phyloP scores from a whole-genome alignment of 1,284 basidiomycete genomes.

The Boletus semigastroideus region DNA sequence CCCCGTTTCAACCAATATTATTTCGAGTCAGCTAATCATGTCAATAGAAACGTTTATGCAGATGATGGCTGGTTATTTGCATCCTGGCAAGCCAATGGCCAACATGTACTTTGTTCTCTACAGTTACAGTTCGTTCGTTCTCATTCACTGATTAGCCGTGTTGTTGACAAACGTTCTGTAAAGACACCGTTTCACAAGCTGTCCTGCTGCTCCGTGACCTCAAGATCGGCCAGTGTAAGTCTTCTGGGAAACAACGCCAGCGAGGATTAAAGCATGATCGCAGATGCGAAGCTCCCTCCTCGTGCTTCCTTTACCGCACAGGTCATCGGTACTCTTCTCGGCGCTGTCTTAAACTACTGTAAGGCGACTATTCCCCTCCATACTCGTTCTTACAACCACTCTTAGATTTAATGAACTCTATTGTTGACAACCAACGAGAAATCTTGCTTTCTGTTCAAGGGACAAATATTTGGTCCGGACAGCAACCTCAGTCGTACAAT shows the following conservation, averaged over 20 bases:
- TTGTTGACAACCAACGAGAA: constrained; percentile 52
- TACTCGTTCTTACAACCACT: not conserved
- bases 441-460: constrained; percentile 48
- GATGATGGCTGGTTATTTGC: too few species aligned
- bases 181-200: constrained; percentile 46
- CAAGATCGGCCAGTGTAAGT: constrained; percentile 58
- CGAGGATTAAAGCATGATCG: not conserved
- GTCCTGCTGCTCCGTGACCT: constrained; percentile 49
- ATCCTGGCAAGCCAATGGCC: too few species aligned
- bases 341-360: constrained; percentile 54
- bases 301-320: constrained; percentile 64
- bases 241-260: not conserved
- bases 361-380: constrained; percentile 11
- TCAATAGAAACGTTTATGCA: too few species aligned
- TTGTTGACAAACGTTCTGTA: not conserved
- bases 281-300: constrained; percentile 65
- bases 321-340: constrained; percentile 47
- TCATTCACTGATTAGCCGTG: not conserved
- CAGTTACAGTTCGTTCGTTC: too few species aligned
- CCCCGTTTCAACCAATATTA: too few species aligned
- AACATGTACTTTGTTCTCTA: too few species aligned
- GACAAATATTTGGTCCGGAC: constrained; percentile 63
- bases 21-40: too few species aligned
- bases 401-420: constrained; percentile 54
- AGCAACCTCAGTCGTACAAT: constrained; percentile 58